Base-by-base conservation (phyloP, 768 basidiomycete species). In the Termitomyces sp. region DNA sequence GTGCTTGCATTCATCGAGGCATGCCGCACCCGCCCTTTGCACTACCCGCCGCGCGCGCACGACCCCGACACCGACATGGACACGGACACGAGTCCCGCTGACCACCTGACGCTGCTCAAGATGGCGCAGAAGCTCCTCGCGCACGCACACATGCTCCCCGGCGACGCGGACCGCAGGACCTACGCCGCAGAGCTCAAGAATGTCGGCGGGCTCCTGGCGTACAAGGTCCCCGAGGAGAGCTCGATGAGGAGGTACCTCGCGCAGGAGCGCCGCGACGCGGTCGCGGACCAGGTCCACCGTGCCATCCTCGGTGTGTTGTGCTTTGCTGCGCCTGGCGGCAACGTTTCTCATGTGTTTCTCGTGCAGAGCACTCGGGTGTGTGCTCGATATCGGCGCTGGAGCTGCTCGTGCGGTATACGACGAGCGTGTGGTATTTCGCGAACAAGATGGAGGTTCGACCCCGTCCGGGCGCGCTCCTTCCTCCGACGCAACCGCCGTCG, bases 1-100 rank as follows among this genome's bases (percentile, higher is more conserved):
- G 90, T 97, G 49, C 86, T 90, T 43, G 82, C 84, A 2, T 98
- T 97, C 73, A 86, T 91, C 65, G 95, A 98, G 70, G 81, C 86
- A 22, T 85, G 92, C 61, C 84, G 93, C 30, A 88, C 88, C 2
- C 68, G 81, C 13, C 88, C 90, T 3, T 76, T 92, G 18, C 72
- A 72, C 3, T 80, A 79, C 64, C 69, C 70, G 38, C 62, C 72
- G 43, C 61, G 58, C 26, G 26, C 2, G 2, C 22, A 5, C 38
- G 38, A 14, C 5, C 1, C n/a, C 40, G 61, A 63, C 18, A 54
- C 53, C 26, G 56, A 60, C 51, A 46, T 58, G 54, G 11, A 44
- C 3, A 26, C 16, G 10, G 6, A 38, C 3, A 32, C 46, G 3
- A 0, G 20, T 4, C 3, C 30, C 20, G 20, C 24, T n/a, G 45